Conservation (phyloP, 352 stramenopile species). For the Phytophthora sp. region DNA sequence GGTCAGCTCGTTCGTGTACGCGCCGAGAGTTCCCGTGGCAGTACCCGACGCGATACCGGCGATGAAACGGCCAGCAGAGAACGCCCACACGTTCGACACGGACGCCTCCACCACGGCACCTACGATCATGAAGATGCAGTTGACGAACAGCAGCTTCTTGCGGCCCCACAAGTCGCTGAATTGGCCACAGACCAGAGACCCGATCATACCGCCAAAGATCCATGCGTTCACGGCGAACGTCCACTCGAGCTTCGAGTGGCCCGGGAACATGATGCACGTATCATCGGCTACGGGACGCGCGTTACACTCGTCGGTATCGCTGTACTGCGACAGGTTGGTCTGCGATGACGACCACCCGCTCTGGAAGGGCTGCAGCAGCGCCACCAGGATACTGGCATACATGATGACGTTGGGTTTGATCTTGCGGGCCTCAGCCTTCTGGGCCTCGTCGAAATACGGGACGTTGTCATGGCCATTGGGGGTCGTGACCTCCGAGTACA, state of each 20-base stretch:
- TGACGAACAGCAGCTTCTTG: conserved; percentile 38
- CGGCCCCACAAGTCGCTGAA: conserved; percentile 36
- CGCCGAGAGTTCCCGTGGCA: conserved; percentile 18
- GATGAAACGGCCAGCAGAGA: conserved; percentile 19
- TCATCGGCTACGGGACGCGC: too few relatives aligned
- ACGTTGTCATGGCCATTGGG: conserved; percentile 18
- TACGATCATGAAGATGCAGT: conserved; percentile 41
- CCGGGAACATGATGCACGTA: too few relatives aligned
- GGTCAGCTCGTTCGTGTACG: conserved; percentile 25
- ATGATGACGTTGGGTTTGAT: conserved; percentile 42
- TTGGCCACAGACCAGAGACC: conserved; percentile 40
- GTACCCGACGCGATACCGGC: conserved; percentile 16
- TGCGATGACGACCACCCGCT: conserved; percentile 61
- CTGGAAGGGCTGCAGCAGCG: conserved; percentile 48
- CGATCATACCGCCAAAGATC: too few relatives aligned
- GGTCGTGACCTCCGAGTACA: conserved; percentile 28
- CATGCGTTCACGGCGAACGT: too few relatives aligned
- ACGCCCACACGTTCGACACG: conserved; percentile 32
- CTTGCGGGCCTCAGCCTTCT: conserved; percentile 25
- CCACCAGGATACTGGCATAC: conserved; percentile 47
- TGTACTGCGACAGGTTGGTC: too few relatives aligned
- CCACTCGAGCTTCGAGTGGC: too few relatives aligned
- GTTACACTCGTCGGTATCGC: too few relatives aligned
- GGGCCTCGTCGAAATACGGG: conserved; percentile 21
- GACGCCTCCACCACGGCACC: conserved; percentile 33